Evolutionary conservation across 768 basidiomycete genomes (phyloP), one percentile per base, ranked within the genome.

Genomic region (Mrakia gelida): DNA sequence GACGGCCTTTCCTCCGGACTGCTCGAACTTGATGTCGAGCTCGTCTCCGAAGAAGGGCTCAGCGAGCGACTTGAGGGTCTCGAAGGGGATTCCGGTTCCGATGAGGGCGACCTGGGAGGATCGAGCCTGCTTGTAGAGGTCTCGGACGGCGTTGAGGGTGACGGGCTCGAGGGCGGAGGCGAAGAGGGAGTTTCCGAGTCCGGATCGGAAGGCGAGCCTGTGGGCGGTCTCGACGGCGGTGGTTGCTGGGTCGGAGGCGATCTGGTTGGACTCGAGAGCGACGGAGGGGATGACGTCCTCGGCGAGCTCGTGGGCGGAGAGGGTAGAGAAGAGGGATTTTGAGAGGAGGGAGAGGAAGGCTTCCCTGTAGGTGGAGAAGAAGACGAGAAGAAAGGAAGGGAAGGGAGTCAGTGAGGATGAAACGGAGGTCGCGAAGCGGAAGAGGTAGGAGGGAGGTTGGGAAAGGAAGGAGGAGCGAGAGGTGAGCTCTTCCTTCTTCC

Each of bases 161-260:
- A 86, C 84, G 80, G 88, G 85, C 78, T 86, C 86, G 83, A 92
- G 90, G 18, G 89, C 86, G 23, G 91, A 87, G n/a, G 94, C 92
- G 85, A 93, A 94, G 79, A 98, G 89, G 34, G 95, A 91, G 81
- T 92, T 88, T 81, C 96, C 96, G 81, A 98, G 94, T 21, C 96
- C 96, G 7, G 52, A 32, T 82, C 95, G 94, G 92, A 98, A 99
- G 61, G 96, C 96, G 76, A 95, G 87, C 59, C 89, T 85, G 84
- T 98, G 96, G 4, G 95, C 94, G 61, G 91, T 86, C 82, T 99
- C 96, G 77, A 99, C 80, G 61, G 95, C 95, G 81, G 88, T 87
- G 1, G 88, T 88, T n/a, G 88, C 87, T 10, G 93, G 90, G 79
- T 91, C 86, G 71, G 86, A 84, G 67, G 86, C 83, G 21, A 90